Evolutionary conservation across 1,284 basidiomycete genomes (phyloP).

Genomic region (Cerioporus squamosus): DNA sequence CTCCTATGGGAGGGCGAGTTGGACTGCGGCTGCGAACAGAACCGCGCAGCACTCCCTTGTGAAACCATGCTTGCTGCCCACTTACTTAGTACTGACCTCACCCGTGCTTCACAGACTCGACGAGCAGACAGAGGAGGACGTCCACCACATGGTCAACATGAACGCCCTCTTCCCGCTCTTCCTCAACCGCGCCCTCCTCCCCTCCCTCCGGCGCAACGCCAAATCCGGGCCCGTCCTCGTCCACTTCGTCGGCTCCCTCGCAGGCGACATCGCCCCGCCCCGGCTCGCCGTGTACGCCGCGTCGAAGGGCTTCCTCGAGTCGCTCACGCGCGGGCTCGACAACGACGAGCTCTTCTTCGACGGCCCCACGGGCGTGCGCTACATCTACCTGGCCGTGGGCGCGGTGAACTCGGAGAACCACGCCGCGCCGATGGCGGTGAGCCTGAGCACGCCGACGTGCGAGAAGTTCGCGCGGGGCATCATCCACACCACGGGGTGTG

Average conservation of each 20-base stretch:
- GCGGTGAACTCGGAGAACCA: constrained; percentile 24
- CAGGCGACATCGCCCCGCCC: constrained; percentile 23
- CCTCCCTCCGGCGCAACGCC: constrained; percentile 27
- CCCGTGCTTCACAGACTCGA: constrained; percentile 21
- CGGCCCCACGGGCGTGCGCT: constrained; percentile 25
- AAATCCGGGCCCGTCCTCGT: constrained; percentile 27
- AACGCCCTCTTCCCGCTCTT: constrained; percentile 32
- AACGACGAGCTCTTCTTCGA: constrained; percentile 2
- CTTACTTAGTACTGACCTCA: too few species aligned
- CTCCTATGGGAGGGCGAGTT: too few species aligned
- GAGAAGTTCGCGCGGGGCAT: constrained; percentile 23
- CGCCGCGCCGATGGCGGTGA: constrained; percentile 5
- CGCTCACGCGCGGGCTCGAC: constrained; percentile 23
- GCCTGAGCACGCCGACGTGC: constrained; percentile 21
- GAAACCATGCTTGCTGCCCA: too few species aligned
- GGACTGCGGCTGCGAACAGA: too few species aligned
- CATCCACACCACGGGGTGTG: constrained; percentile 24
- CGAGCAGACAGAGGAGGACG: constrained; percentile 21
- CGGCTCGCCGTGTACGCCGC: constrained; percentile 31
- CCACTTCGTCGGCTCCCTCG: constrained; percentile 30
- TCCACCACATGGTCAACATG: constrained; percentile 22
- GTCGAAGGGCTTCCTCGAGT: constrained; percentile 30
- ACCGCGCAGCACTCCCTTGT: too few species aligned
- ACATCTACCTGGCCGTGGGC: constrained; percentile 28
- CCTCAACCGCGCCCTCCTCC: constrained; percentile 33